phyloP scores from a whole-genome alignment of 441 rosid species.

The Metrosideros polymorpha region DNA sequence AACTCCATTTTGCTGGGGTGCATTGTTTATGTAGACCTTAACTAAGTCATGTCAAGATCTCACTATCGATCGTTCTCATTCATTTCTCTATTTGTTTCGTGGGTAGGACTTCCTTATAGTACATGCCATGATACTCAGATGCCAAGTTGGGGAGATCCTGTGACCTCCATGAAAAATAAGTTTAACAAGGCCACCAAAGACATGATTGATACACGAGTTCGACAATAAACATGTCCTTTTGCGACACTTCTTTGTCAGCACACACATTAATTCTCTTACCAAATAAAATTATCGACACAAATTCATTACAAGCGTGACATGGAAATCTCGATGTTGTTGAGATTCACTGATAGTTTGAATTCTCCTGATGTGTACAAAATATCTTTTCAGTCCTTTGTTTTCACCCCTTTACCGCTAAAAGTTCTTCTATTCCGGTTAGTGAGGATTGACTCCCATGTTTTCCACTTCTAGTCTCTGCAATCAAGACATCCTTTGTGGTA shows the following conservation, averaged over 20 bases:
- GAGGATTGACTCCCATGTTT: not conserved
- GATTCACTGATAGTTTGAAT: not conserved
- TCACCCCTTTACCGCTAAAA: not conserved
- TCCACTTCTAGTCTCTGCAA: not conserved
- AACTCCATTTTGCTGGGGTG: not conserved
- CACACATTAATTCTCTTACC: not conserved
- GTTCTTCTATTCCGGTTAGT: not conserved
- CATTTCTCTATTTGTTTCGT: not conserved
- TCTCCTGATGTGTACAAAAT: not conserved
- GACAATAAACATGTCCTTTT: not conserved
- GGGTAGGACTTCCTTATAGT: not conserved
- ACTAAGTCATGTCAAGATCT: not conserved
- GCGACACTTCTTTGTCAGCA: not conserved
- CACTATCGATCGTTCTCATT: not conserved
- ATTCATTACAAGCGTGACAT: not conserved
- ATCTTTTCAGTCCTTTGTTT: not conserved
- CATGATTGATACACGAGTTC: not conserved
- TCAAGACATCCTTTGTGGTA: not conserved
- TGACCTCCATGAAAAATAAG: not conserved
- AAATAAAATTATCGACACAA: not conserved
- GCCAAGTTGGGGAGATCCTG: not conserved
- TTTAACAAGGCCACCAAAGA: not conserved
- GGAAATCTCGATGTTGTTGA: not conserved
- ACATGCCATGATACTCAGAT: not conserved
- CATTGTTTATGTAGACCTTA: not conserved